Base-by-base conservation (phyloP, 352 stramenopile genomes). In the Phytophthora pseudosyringae region DNA sequence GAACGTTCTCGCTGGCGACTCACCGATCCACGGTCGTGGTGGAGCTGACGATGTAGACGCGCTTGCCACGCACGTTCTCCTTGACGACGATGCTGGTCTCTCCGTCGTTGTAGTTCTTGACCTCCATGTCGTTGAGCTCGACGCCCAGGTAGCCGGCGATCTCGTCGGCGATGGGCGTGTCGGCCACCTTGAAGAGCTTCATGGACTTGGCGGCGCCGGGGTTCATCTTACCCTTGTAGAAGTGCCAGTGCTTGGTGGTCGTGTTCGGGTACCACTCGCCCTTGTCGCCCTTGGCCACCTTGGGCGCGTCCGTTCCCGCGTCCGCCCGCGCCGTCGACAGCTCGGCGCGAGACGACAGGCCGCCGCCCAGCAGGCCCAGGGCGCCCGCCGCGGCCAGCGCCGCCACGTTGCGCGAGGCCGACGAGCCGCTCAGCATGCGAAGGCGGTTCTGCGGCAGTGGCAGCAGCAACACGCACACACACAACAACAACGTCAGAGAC, bases 151-250 rank as follows among this genome's bases (percentile, higher is more conserved):
- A 95, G 10, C 49, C 56, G 26, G 88, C 88, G 47, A 95, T 94
- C 61, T 95, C 88, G 58, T 94, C 84, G 4, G 88, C 88, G 59
- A 95, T 93, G 29, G 88, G 88, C 59, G 86, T 94, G 25, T 94
- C 88, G 12, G 84, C 83, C 67, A 85, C 91, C 80, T 94, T 94
- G 70, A 95, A 95, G n/a, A 95, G 77, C 77, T 91, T 93, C 68
- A 95, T 82, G 55, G 83, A 90, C 73, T 94, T 92, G 73, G 81
- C 81, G 16, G 87, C 80, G 60, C 77, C 78, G 18, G 86, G 80
- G 62, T 91, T 90, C 78, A 94, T 86, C 71, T 94, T 95, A 47
- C 88, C 88, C 55, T 81, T 84, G 78, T 95, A 95, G 48, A 94
- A 94, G 65, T 95, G 85, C 88, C 88, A 95, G 76, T 92, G 77